Evolutionary conservation across 2,329 filamentous ascomycete species (phyloP).

Genomic region (Fusarium sp.): DNA sequence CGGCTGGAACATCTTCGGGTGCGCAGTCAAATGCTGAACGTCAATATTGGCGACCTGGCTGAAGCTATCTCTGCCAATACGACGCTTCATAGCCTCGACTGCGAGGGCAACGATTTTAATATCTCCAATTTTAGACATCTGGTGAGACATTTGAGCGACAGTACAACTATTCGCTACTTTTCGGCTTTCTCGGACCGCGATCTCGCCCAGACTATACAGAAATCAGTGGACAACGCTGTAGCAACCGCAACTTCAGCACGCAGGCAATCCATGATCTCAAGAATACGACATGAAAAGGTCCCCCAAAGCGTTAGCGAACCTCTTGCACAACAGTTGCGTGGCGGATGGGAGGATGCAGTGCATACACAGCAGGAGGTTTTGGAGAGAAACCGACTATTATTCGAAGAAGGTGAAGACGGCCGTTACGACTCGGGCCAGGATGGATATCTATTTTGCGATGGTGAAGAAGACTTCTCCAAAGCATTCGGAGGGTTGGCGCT

Average conservation of each 20-base stretch:
- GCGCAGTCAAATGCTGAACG: constrained; percentile 69
- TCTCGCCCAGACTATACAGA: constrained; percentile 55
- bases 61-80: constrained; percentile 65
- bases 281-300: constrained; percentile 54
- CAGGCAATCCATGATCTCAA: constrained; percentile 55
- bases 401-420: constrained; percentile 50
- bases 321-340: constrained; percentile 57
- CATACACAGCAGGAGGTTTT: constrained; percentile 55
- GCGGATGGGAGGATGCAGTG: constrained; percentile 58
- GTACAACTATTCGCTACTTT: constrained; percentile 62
- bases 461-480: constrained; percentile 51
- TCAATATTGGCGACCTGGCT: constrained; percentile 68
- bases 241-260: constrained; percentile 48
- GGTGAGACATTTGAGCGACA: constrained; percentile 61
- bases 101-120: constrained; percentile 69
- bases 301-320: constrained; percentile 51
- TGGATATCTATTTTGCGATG: constrained; percentile 34
- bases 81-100: constrained; percentile 67
- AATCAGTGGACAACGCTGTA: constrained; percentile 53
- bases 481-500: constrained; percentile 58
- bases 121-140: constrained; percentile 66
- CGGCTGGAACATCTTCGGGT: constrained; percentile 67
- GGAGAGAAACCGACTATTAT: constrained; percentile 54
- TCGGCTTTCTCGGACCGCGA: constrained; percentile 59
- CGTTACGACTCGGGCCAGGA: constrained; percentile 37